phyloP scores from a whole-genome alignment of 2,329 filamentous ascomycete species.

The Ramichloridium luteum region DNA sequence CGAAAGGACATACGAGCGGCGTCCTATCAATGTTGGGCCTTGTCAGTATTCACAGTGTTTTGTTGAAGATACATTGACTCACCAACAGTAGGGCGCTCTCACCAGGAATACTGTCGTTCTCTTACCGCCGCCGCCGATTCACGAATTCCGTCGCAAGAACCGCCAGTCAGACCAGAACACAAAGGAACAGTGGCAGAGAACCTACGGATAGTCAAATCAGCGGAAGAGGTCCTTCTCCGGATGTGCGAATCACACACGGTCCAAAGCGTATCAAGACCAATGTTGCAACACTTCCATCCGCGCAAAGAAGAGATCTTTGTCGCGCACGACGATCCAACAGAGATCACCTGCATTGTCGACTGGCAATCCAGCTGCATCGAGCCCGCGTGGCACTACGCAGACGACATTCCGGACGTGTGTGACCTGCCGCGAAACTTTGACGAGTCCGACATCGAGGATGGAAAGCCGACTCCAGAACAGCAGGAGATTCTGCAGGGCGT shows the following conservation, averaged over 20 bases:
- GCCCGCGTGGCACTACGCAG: constrained; percentile 27
- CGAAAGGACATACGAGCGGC: neutral
- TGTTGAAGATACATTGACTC: neutral
- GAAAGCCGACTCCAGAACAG: no score
- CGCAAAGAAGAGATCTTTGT: constrained; percentile 29
- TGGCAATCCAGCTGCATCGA: constrained; percentile 25
- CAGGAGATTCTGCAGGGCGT: no score
- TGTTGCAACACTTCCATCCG: constrained; percentile 24
- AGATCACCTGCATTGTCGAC: constrained; percentile 24
- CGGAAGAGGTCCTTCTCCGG: neutral
- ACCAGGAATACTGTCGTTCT: neutral
- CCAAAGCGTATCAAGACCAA: neutral
- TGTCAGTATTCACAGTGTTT: neutral
- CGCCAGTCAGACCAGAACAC: neutral
- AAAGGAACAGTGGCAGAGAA: neutral
- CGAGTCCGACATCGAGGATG: no score
- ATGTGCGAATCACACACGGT: neutral
- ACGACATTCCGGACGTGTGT: constrained; percentile 1
- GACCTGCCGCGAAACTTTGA: no score
- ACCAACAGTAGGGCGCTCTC: neutral
- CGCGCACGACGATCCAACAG: constrained; percentile 19
- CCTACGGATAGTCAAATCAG: neutral
- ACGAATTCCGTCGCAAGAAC: constrained; percentile 1
- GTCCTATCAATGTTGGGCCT: neutral
- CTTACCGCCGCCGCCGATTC: neutral